Conservation (phyloP, 208 protist genomes). For the Vickermania spadyakhi region DNA sequence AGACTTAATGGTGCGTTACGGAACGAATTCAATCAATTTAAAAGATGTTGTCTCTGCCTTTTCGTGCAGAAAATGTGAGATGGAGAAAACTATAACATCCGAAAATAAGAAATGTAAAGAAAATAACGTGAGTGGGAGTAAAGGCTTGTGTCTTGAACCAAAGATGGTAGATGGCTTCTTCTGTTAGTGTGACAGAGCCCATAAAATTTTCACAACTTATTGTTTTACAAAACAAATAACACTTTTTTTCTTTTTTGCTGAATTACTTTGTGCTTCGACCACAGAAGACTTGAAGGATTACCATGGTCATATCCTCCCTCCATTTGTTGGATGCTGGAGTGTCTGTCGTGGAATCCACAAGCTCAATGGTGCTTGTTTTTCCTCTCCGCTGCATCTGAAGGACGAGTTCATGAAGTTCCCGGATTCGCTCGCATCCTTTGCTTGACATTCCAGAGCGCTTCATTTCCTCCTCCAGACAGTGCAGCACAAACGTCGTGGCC, state of each 20-base stretch:
- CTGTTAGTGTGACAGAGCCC: too few species aligned
- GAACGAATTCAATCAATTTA: too few species aligned
- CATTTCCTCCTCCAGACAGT: conserved; percentile 74
- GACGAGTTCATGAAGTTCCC: conserved; percentile 52
- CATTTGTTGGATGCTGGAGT: conserved; percentile 13
- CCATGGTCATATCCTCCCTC: conserved; percentile 52
- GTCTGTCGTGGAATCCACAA: background rate
- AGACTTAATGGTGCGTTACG: too few species aligned
- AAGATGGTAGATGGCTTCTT: too few species aligned
- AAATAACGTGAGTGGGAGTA: too few species aligned
- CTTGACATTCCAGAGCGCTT: conserved; percentile 27
- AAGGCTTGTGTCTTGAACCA: too few species aligned
- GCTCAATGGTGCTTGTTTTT: background rate
- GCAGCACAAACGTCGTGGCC: conserved; percentile 80
- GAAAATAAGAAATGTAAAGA: too few species aligned
- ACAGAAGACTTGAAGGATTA: conserved; percentile 59
- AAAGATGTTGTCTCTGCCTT: too few species aligned
- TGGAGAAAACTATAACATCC: too few species aligned
- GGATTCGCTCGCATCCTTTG: conserved; percentile 40
- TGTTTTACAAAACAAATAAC: conserved; percentile 2
- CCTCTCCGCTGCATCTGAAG: conserved; percentile 13
- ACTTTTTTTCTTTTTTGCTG: conserved; percentile 4
- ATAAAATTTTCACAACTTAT: too few species aligned
- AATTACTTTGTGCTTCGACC: conserved; percentile 11
- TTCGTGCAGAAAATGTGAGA: too few species aligned